Evolutionary conservation across 768 basidiomycete genomes (phyloP).

Genomic region (Pisolithus sp.): DNA sequence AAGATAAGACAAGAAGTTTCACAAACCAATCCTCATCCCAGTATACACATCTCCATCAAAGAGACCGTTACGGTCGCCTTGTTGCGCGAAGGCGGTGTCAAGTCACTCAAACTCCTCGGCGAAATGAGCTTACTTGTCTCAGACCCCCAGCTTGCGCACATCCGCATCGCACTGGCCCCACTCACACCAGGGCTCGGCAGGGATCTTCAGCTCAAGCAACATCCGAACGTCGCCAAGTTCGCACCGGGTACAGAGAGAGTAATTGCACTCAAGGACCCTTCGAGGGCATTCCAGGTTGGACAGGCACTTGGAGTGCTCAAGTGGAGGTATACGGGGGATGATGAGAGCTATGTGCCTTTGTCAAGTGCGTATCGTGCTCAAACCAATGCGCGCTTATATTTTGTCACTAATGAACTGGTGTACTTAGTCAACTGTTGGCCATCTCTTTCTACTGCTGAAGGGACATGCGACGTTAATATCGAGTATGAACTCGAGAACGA

Average conservation of each 20-base stretch:
- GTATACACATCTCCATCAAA: constrained; percentile 81
- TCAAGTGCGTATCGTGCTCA: constrained; percentile 57
- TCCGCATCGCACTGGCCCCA: constrained; percentile 60
- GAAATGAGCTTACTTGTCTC: constrained; percentile 89
- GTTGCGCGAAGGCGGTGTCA: constrained; percentile 84
- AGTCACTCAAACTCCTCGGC: constrained; percentile 87
- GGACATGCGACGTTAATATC: constrained; percentile 91
- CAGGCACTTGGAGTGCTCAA: constrained; percentile 84
- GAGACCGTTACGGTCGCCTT: constrained; percentile 78
- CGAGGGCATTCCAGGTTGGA: constrained; percentile 79
- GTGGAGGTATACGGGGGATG: constrained; percentile 87
- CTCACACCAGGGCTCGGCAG: constrained; percentile 53
- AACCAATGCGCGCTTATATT: neutral
- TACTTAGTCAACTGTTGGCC: constrained; percentile 93
- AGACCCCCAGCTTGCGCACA: constrained; percentile 63
- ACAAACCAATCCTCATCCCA: constrained; percentile 24
- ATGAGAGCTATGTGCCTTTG: constrained; percentile 87
- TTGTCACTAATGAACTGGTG: neutral
- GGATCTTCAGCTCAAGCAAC: constrained; percentile 91
- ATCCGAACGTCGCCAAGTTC: constrained; percentile 91
- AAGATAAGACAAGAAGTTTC: neutral
- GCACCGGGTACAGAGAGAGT: constrained; percentile 53
- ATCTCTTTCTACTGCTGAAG: constrained; percentile 83
- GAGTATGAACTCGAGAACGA: constrained; percentile 95
- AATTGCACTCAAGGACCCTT: constrained; percentile 79